phyloP scores from a whole-genome alignment of 208 protist genomes.

The Trypanosoma vivax region DNA sequence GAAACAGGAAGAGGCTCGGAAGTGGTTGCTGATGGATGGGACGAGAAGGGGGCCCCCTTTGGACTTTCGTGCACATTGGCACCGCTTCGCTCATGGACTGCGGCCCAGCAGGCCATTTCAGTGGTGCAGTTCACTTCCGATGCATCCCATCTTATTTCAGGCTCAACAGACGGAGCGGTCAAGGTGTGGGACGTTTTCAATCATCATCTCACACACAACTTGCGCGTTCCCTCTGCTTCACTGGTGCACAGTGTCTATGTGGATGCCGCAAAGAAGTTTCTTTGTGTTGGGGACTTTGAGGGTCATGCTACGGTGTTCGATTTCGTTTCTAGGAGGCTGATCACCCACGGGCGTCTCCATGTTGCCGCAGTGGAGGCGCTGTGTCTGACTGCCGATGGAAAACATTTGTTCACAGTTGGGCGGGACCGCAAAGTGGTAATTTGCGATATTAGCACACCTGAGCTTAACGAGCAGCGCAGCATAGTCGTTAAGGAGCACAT shows the following conservation, averaged over 20 bases:
- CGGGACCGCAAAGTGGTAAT: conserved; percentile 77
- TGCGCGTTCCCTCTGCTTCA: conserved; percentile 41
- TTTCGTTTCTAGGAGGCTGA: conserved; percentile 59
- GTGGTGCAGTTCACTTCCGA: conserved; percentile 64
- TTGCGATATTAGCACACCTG: conserved; percentile 11
- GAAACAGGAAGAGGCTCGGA: too few species aligned
- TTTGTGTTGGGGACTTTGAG: conserved; percentile 77
- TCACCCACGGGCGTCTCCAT: conserved; percentile 49
- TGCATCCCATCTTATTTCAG: conserved; percentile 64
- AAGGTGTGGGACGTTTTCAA: conserved; percentile 88
- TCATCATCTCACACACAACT: conserved; percentile 87
- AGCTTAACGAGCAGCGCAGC: conserved; percentile 43
- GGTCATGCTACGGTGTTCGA: conserved; percentile 81
- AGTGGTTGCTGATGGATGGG: too few species aligned
- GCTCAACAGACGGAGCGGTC: conserved; percentile 76
- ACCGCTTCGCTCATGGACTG: conserved; percentile 66
- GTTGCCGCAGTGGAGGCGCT: conserved; percentile 79
- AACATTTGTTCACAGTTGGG: conserved; percentile 58
- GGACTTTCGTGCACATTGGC: conserved; percentile 25
- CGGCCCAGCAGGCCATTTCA: conserved; percentile 83
- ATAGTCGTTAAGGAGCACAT: conserved; percentile 81
- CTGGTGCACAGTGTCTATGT: conserved; percentile 65
- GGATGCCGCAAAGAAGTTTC: conserved; percentile 45
- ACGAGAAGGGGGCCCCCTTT: too few species aligned
- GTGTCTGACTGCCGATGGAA: conserved; percentile 31